phyloP scores from a whole-genome alignment of 2,329 filamentous ascomycete genomes.

The Aspergillus sp. region DNA sequence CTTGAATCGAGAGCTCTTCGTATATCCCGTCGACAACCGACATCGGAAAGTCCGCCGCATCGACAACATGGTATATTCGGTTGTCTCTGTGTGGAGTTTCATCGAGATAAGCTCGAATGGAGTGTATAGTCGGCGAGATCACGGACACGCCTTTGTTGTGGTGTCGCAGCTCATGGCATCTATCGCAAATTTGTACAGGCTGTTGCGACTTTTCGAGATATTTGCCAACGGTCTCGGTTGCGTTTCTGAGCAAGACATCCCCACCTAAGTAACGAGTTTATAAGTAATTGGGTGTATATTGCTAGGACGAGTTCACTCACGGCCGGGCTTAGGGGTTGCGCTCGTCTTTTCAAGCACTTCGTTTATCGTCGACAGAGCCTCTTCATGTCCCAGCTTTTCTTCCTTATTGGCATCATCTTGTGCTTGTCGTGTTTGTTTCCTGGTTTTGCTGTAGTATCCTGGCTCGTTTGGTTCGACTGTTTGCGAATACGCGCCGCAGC shows the following conservation, averaged over 20 bases:
- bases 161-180: slow-evolving; percentile 82
- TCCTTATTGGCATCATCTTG: slow-evolving; percentile 18
- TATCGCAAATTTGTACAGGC: slow-evolving; percentile 67
- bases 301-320: slow-evolving; percentile 18
- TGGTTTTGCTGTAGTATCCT: slow-evolving; percentile 60
- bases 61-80: slow-evolving; percentile 92
- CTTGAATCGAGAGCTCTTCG: slow-evolving; percentile 70
- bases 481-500: slow-evolving; percentile 66
- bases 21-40: slow-evolving; percentile 81
- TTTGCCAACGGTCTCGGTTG: slow-evolving; percentile 24
- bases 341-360: slow-evolving; percentile 15
- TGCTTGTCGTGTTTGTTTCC: slow-evolving; percentile 52
- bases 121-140: slow-evolving; percentile 77
- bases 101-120: slow-evolving; percentile 80
- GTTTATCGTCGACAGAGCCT: slow-evolving; percentile 15
- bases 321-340: slow-evolving; percentile 10
- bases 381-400: slow-evolving; percentile 17
- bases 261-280: slow-evolving; percentile 20
- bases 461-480: slow-evolving; percentile 58
- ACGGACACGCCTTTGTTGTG: slow-evolving; percentile 74
- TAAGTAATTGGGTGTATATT: slow-evolving; percentile 6
- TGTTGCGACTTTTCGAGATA: slow-evolving; percentile 27
- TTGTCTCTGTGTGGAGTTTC: slow-evolving; percentile 91
- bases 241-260: slow-evolving; percentile 28
- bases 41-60: slow-evolving; percentile 96